Evolutionary conservation across 2,329 filamentous ascomycete genomes (phyloP).

Genomic region (Ceratocystis colombiana): DNA sequence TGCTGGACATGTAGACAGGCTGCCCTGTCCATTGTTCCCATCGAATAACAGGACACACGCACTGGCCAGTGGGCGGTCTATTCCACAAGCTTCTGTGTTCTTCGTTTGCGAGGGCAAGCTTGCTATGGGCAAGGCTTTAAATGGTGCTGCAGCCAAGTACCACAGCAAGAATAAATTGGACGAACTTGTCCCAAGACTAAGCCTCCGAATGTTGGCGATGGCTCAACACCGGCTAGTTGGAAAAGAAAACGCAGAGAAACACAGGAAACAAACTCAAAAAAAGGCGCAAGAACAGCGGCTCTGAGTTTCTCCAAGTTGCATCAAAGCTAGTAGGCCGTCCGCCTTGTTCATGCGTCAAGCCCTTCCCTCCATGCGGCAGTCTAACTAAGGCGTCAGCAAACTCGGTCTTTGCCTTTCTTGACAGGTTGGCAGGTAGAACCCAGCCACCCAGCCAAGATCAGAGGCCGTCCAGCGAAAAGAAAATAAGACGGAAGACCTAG

Average conservation of each 20-base stretch:
- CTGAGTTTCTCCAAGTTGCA: too few species aligned
- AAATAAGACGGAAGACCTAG: background rate
- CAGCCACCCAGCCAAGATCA: background rate
- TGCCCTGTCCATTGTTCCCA: background rate
- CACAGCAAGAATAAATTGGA: background rate
- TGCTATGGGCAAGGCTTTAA: background rate
- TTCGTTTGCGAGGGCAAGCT: too few species aligned
- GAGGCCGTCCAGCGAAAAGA: background rate
- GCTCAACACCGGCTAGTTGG: too few species aligned
- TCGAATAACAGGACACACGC: background rate
- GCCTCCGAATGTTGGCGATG: background rate
- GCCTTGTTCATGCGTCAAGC: too few species aligned
- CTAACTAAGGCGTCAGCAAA: background rate
- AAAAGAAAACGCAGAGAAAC: background rate
- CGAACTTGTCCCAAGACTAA: background rate
- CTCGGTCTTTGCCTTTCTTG: background rate
- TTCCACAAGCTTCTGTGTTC: background rate
- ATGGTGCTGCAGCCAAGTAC: conserved; percentile 1
- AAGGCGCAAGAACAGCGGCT: too few species aligned
- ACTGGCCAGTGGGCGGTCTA: background rate
- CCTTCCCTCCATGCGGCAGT: too few species aligned
- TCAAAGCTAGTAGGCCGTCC: too few species aligned
- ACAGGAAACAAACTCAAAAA: background rate
- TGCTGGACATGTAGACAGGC: background rate
- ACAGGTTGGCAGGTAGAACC: conserved; percentile 4